A percentile compares a stretch with the other conserved stretches of the same genome.
Conservation (phyloP, 129 eudicot genomes). For the Escallonia rubra region DNA sequence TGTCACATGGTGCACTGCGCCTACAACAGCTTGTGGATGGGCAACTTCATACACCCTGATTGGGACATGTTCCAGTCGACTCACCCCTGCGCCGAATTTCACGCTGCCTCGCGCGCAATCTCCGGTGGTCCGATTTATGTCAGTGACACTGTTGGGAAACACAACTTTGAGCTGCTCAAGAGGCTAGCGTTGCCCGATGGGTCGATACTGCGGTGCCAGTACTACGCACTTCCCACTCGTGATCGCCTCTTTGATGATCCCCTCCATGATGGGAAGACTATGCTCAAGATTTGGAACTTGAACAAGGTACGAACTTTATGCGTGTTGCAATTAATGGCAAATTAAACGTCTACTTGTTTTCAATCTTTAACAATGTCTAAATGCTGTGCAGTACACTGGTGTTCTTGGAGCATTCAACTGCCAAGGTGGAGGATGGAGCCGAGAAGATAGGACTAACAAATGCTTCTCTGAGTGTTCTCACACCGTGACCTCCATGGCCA, state of each 20-base stretch:
- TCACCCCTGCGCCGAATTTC: conserved; percentile 93
- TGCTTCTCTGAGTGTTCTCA: conserved; percentile 51
- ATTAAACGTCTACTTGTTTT: neutral
- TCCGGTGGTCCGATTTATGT: conserved; percentile 95
- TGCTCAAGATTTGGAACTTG: conserved; percentile 93
- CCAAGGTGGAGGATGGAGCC: conserved; percentile 95
- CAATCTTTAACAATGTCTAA: neutral
- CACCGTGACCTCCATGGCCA: conserved; percentile 32
- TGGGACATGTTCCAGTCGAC: conserved; percentile 99
- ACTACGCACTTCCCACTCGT: conserved; percentile 77
- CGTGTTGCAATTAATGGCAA: neutral
- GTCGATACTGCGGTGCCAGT: conserved; percentile 64
- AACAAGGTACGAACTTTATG: conserved; percentile 52
- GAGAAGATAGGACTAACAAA: conserved; percentile 55
- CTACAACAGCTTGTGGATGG: conserved; percentile 96
- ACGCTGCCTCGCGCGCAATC: conserved; percentile 93
- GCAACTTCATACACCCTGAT: conserved; percentile 87
- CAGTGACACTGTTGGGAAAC: conserved; percentile 81
- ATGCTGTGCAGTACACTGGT: conserved; percentile 49
- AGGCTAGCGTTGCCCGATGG: conserved; percentile 78
- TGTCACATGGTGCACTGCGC: conserved; percentile 99
- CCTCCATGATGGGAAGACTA: conserved; percentile 76
- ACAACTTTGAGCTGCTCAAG: conserved; percentile 69
- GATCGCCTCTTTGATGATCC: conserved; percentile 88
- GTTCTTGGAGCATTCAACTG: conserved; percentile 86